A percentile compares a stretch with the other conserved stretches of the same genome.
Evolutionary conservation across 2,329 filamentous ascomycete genomes (phyloP).

Genomic region (Aspergillus eucalypticola): DNA sequence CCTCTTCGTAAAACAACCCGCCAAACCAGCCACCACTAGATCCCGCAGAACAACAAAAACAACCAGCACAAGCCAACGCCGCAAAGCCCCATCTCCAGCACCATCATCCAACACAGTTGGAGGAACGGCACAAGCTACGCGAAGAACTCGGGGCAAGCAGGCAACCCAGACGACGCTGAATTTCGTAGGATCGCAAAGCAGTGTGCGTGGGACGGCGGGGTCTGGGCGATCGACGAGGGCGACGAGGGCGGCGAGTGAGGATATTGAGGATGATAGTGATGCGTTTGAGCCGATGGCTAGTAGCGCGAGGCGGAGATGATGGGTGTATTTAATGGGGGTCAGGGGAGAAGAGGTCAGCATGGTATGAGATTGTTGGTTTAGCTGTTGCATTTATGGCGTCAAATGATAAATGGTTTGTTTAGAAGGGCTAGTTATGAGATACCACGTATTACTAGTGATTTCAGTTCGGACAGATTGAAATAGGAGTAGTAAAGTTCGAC

Average conservation of each 20-base stretch:
- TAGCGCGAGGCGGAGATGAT: conserved; percentile 24
- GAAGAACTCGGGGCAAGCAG: conserved; percentile 28
- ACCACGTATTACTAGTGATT: too few species aligned
- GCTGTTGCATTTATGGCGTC: too few species aligned
- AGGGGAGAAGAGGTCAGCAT: too few species aligned
- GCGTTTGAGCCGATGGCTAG: conserved; percentile 47
- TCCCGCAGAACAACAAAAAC: conserved; percentile 29
- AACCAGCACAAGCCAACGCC: conserved; percentile 25
- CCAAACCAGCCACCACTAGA: conserved; percentile 15
- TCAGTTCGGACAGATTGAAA: too few species aligned
- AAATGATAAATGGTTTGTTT: neutral
- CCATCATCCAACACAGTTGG: conserved; percentile 35
- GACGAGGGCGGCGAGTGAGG: conserved; percentile 41
- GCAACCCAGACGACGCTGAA: conserved; percentile 43
- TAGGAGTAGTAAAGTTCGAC: too few species aligned
- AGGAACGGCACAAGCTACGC: conserved; percentile 24
- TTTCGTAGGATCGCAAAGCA: conserved; percentile 43
- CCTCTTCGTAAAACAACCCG: conserved; percentile 44
- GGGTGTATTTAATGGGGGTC: too few species aligned
- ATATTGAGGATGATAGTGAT: conserved; percentile 47
- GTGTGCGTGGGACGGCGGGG: conserved; percentile 27
- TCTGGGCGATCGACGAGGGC: conserved; percentile 33
- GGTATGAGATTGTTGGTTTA: too few species aligned
- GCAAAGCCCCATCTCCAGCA: conserved; percentile 33
- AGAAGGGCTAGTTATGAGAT: too few species aligned